Evolutionary conservation across 305 asterid genomes (phyloP).

Genomic region (Fraxinus dipetala): DNA sequence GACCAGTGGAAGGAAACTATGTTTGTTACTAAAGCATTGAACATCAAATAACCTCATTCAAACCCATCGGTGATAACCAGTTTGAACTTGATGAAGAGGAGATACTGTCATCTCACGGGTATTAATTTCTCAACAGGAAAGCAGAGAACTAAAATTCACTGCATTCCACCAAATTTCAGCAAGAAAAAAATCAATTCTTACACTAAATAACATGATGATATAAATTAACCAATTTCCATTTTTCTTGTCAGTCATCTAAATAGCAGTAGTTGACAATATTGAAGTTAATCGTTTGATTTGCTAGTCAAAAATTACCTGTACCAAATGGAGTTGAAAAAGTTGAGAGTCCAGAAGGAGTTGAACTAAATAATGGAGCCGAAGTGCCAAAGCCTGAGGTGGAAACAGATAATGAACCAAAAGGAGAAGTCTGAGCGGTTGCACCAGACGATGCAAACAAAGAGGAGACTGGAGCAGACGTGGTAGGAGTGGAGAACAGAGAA

Average conservation of each 20-base stretch:
- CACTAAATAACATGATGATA: not conserved
- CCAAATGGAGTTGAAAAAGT: slow-evolving; percentile 65
- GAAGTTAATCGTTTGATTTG: not conserved
- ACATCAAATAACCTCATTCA: not conserved
- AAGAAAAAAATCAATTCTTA: not conserved
- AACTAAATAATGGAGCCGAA: slow-evolving; percentile 52
- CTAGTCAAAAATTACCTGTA: slow-evolving; percentile 47
- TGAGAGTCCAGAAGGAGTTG: slow-evolving; percentile 71
- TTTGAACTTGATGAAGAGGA: not conserved
- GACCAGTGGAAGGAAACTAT: slow-evolving; percentile 7
- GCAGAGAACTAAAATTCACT: not conserved
- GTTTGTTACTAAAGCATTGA: not conserved
- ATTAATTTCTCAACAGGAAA: not conserved
- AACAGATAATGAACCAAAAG: slow-evolving; percentile 55
- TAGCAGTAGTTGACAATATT: not conserved
- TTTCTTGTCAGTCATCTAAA: not conserved
- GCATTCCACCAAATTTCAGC: not conserved
- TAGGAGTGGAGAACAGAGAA: slow-evolving; percentile 72
- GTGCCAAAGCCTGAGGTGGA: slow-evolving; percentile 48
- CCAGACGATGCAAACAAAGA: slow-evolving; percentile 56
- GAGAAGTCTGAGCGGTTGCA: slow-evolving; percentile 67
- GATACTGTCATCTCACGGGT: not conserved
- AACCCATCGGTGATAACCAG: not conserved
- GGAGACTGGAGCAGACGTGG: slow-evolving; percentile 49
- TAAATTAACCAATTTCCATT: not conserved